Evolutionary conservation across 2,329 filamentous ascomycete genomes (phyloP), one percentile per base, ranked within the genome.

Genomic region (Beauveria rudraprayagi): DNA sequence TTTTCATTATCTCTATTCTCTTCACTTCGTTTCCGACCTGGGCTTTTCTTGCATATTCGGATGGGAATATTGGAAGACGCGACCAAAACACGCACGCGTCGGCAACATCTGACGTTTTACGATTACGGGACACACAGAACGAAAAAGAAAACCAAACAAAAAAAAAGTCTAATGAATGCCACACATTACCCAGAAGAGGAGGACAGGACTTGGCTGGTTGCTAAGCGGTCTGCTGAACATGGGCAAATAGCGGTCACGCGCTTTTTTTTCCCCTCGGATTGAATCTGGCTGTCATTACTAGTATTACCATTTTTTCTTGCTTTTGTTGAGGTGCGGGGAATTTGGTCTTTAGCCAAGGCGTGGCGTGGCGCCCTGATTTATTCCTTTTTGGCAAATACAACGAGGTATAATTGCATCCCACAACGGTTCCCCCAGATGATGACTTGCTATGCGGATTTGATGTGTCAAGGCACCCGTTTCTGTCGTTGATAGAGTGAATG

Each of bases 251-350:
- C 43, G 54, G 41, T 56, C 54, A 56, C 54, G 54, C 54, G 54
- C 41, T 11, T 22, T 30, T 34, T 56, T 53, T 53, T 47, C 41
- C 40, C 30, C 16, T 28, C 30, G 37, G 24, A 16, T 47, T 56
- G 41, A 47, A 44, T 56, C 22, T 22, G 40, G 54, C 30, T 53
- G 50, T 24, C 41, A 22, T 46, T 56, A 43, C n/a, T 43, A 46
- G 17, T 56, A 55, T 56, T 47, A 56, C 17, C 14, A 54, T 54
- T 26, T n/a, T 30, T 37, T 28, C 1, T 41, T 51, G 1, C 44
- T 56, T 56, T 47, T 56, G 54, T 56, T 56, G 54, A 41, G 54
- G 41, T 56, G 54, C 54, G 54, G 54, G 54, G 54, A 46, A 43
- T 14, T 37, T 22, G 26, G 22, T 56, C 16, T 41, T 26, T 34